Evolutionary conservation across 2,329 filamentous ascomycete genomes (phyloP), one percentile per base, ranked within the genome.

Genomic region (Albifimbria verrucaria): DNA sequence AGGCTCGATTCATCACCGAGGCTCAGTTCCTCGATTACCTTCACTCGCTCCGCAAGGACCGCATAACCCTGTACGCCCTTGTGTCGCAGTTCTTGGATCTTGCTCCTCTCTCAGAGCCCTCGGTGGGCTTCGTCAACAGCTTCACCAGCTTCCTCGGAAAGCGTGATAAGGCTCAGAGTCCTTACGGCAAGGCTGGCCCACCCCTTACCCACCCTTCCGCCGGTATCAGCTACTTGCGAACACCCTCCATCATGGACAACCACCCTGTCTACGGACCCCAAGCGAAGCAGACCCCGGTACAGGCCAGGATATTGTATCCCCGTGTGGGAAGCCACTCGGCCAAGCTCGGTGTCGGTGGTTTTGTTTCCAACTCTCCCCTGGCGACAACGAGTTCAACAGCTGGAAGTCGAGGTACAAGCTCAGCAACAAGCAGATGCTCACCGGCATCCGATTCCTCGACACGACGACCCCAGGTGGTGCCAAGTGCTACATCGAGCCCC

Each of bases 41-140:
- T 55, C 78, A 78, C 54, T 66, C 68, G 43, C 68, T 86, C 50
- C 82, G 84, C 28, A 62, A 73, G 52, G 76, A 85, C 52, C 75
- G 77, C 6, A 64, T 71, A 10, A 68, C 71, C 7, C 70, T 87
- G 3, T 85, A 78, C 65, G 72, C 72, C 7, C 67, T 81, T 42
- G 79, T 87, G 44, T 77, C 82, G 62, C 73, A 77, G 52, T 87
- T 87, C 66, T 72, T 88, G 49, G 85, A 87, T 60, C 76, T 88
- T 17, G 80, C 81, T 2, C 82, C 82, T 1, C 64, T 85, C 20
- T 68, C 68, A 28, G 65, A 62, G 50, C 64, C 63, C 15, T 66
- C 22, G 66, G 67, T 7, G 32, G 15, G 32, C 36, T 52, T 66
- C 26, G 52, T 60, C 42, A 50, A 65, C 21, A 60, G 63, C 32